phyloP scores from a whole-genome alignment of 2,329 filamentous ascomycete genomes.

The Aspergillus cejpii region DNA sequence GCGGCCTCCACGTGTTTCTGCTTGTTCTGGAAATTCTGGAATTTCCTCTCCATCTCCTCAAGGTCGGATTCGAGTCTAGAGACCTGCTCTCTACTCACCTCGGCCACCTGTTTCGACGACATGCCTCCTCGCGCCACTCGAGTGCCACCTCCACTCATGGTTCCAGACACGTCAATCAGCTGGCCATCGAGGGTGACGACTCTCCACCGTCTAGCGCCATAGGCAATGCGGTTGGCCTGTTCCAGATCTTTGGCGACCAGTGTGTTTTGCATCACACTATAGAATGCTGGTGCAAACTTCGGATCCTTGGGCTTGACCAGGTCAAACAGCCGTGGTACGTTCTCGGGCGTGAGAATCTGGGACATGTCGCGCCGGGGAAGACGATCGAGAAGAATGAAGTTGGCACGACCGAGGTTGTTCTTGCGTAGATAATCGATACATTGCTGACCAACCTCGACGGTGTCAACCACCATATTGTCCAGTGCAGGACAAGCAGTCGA shows the following conservation, averaged over 20 bases:
- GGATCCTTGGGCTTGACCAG: constrained; percentile 83
- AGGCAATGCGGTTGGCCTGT: constrained; percentile 96
- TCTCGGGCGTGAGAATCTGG: constrained; percentile 79
- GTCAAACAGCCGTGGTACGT: constrained; percentile 87
- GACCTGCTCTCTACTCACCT: constrained; percentile 83
- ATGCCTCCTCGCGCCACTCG: constrained; percentile 87
- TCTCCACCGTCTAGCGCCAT: constrained; percentile 86
- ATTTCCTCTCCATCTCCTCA: constrained; percentile 74
- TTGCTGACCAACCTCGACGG: constrained; percentile 91
- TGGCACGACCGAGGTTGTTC: constrained; percentile 91
- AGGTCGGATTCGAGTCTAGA: constrained; percentile 78
- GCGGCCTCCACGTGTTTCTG: constrained; percentile 71
- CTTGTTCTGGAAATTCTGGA: constrained; percentile 76
- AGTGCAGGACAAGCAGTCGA: constrained; percentile 88
- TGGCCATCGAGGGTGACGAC: constrained; percentile 94
- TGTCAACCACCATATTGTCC: constrained; percentile 95
- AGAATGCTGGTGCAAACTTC: constrained; percentile 83
- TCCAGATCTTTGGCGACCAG: constrained; percentile 84
- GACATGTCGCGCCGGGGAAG: constrained; percentile 71
- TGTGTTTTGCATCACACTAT: constrained; percentile 90
- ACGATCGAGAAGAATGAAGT: constrained; percentile 93
- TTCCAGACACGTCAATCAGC: constrained; percentile 95
- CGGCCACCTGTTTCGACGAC: constrained; percentile 90
- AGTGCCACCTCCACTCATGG: constrained; percentile 94
- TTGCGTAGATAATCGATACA: constrained; percentile 97